Base-by-base conservation (phyloP, 129 eudicot species). In the Heracleum sosnowskyi region DNA sequence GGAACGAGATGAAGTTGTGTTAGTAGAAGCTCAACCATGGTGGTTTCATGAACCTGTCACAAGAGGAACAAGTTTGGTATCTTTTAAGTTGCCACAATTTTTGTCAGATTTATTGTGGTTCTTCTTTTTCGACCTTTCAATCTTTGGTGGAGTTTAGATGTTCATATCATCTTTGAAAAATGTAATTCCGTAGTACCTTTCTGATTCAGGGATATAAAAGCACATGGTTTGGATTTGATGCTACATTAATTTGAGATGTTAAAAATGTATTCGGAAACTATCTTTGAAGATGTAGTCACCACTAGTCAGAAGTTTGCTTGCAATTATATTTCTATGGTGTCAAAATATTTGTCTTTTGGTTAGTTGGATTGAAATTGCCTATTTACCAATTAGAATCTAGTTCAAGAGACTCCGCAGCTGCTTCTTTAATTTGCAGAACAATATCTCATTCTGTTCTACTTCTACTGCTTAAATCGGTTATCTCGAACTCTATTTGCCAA, bases 31-130 rank as follows among this genome's bases (percentile, higher is more conserved):
- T n/a, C 18, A 39, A n/a, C 18, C 1, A 16, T 31, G 41, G 28
- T 39, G 34, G 18, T 45, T 74, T 74, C 33, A 29, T 46, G 63
- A 33, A 78, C 44, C 36, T 78, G 34, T 69, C 29, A 22, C 64
- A 7, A 8, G 46, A 39, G 36, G 28, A 15, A 6, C 77, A 55
- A 8, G 35, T 39, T 73, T 28, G 73, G 44, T 53, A 17, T 53
- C 47, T 41, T 37, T 71, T 51, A 72, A n/a, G 69, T 71, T 79
- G 31, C 55, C 4, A 40, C 41, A 79, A 79, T 18, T 53, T 79
- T 71, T 68, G 68, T 55, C 34, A 53, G 26, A 35, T 45, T 66
- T 49, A 42, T 5, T 28, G 57, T 75, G 78, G 46, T 76, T 55
- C 49, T 62, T 75, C 35, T 1, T 24, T 31, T 71, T 53, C 40